A percentile compares a stretch with the other conserved stretches of the same genome.
These are phyloP conservation scores for Batrachochytrium dendrobatidis DNA, from an alignment of 371 early-diverging fungal species.

Conservation along the genomic window DNA sequence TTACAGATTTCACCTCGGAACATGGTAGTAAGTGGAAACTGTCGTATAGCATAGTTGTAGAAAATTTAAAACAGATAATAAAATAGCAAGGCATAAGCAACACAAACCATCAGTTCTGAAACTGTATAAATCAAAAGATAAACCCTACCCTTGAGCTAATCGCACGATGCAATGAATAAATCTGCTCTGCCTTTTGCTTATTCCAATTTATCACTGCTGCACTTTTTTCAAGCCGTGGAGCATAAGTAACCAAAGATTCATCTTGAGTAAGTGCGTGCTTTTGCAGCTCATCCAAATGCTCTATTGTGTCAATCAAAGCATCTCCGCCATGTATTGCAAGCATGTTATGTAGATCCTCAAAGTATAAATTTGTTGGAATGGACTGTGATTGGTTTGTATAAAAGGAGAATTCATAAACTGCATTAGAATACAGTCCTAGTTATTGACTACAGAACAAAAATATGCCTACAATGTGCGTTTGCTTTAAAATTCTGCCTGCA, in stretches of 20 bases:
- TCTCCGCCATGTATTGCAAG: constrained; percentile 60
- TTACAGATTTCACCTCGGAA: constrained; percentile 12
- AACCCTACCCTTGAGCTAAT: constrained; percentile 61
- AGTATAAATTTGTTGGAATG: constrained; percentile 35
- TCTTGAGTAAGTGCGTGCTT: constrained; percentile 56
- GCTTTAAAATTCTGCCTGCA: constrained; percentile 76
- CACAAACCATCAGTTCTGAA: background rate
- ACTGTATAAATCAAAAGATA: too few relatives aligned
- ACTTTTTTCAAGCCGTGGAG: constrained; percentile 61
- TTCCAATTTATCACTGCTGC: constrained; percentile 57
- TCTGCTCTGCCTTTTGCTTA: constrained; percentile 49
- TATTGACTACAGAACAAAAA: background rate
- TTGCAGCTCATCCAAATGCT: constrained; percentile 47
- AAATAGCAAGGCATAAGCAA: too few relatives aligned
- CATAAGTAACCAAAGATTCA: constrained; percentile 53
- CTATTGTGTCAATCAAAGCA: constrained; percentile 54
- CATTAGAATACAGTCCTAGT: background rate
- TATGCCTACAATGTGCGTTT: constrained; percentile 34
- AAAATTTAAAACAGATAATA: constrained; percentile 16
- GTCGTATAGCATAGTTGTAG: constrained; percentile 25
- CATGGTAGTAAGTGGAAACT: constrained; percentile 25
- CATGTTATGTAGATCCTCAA: constrained; percentile 39
- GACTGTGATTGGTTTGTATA: constrained; percentile 20
- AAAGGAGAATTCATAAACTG: constrained; percentile 4
- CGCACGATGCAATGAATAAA: constrained; percentile 63